Conservation (phyloP, 176 grass and related monocot genomes). For the Elymus sibiricus region DNA sequence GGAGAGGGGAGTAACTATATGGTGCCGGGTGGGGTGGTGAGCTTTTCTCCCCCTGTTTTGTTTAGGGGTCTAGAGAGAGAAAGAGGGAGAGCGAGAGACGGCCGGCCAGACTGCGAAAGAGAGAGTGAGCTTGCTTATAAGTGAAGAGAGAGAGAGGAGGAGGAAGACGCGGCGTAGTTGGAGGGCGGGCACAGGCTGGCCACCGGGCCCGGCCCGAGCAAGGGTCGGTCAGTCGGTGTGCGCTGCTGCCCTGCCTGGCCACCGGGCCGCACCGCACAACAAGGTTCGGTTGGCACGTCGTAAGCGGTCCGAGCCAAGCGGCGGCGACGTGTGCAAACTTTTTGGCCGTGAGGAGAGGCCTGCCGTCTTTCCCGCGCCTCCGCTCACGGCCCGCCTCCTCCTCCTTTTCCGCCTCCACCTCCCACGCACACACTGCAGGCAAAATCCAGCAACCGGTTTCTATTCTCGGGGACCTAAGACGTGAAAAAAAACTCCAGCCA, state of each 20-base stretch:
- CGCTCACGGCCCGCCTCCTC: too few species aligned
- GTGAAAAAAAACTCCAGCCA: not conserved
- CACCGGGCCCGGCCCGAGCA: not conserved
- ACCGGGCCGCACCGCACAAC: too few species aligned
- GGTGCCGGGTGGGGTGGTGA: slow-evolving; percentile 39
- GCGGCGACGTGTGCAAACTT: not conserved
- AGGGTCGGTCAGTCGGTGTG: slow-evolving; percentile 30
- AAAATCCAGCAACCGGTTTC: not conserved
- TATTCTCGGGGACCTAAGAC: not conserved
- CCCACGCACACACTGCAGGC: too few species aligned
- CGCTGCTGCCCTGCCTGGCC: not conserved
- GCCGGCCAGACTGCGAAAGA: slow-evolving; percentile 1
- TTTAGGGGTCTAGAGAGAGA: not conserved
- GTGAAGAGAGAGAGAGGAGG: slow-evolving; percentile 30
- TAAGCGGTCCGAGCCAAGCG: not conserved
- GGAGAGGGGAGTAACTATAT: slow-evolving; percentile 14
- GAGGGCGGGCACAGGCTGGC: slow-evolving; percentile 36
- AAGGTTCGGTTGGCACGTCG: not conserved
- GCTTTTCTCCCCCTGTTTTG: slow-evolving; percentile 13
- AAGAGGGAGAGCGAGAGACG: not conserved
- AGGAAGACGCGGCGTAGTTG: slow-evolving; percentile 26
- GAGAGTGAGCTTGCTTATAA: slow-evolving; percentile 40
- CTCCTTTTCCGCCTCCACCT: too few species aligned
- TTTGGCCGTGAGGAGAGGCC: not conserved
- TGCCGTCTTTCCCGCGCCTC: not conserved